Percentiles rank a stretch among this genome's conserved stretches.
phyloP scores from a whole-genome alignment of 2,329 filamentous ascomycete genomes.

The Fusarium redolens region DNA sequence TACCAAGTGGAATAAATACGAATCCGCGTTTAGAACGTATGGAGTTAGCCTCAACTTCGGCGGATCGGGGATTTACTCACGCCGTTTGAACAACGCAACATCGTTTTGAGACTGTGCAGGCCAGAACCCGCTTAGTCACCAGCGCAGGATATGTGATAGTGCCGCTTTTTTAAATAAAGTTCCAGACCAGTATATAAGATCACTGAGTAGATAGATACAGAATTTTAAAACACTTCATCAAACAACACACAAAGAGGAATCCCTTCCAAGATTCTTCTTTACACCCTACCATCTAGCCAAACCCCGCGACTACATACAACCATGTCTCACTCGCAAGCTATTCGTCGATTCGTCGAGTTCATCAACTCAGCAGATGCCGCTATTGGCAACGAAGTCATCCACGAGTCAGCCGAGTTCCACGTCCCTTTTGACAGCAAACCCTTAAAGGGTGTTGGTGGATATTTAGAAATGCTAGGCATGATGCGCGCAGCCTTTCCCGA shows the following conservation, averaged over 20 bases:
- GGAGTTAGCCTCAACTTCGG: background rate
- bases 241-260: accelerated
- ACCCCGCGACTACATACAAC: background rate
- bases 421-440: background rate
- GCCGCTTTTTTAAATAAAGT: accelerated
- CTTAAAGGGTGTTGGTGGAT: accelerated
- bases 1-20: too few relatives aligned
- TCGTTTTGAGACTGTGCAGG: background rate
- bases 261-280: accelerated
- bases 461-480: background rate
- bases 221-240: background rate
- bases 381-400: background rate
- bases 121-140: background rate
- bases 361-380: background rate
- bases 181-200: background rate
- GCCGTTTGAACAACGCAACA: background rate
- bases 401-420: background rate
- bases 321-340: background rate
- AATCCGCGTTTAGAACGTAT: background rate
- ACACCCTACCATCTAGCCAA: background rate
- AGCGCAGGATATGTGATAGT: background rate
- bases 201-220: accelerated
- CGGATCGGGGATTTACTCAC: background rate
- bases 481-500: background rate
- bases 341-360: background rate